These are phyloP conservation scores for Thraustochytrium sp. DNA, from an alignment of 352 stramenopile species.

Conservation along the genomic window DNA sequence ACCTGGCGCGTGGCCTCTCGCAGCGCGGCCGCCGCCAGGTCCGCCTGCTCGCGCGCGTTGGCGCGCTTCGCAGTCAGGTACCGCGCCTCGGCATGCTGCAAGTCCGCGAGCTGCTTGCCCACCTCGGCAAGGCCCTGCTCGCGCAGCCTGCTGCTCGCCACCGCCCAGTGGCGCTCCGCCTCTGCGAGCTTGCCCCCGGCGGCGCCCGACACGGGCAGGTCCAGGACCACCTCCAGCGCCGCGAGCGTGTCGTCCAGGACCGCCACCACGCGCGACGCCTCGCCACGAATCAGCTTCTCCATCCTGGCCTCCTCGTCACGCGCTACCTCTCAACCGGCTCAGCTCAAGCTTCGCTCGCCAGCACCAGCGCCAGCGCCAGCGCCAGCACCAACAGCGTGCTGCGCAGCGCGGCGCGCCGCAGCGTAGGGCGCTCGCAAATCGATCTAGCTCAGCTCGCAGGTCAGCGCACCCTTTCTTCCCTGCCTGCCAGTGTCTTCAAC, in stretches of 20 bases:
- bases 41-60: background rate
- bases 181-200: background rate
- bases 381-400: too few relatives aligned
- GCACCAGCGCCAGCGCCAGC: too few relatives aligned
- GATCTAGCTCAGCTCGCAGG: too few relatives aligned
- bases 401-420: too few relatives aligned
- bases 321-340: too few relatives aligned
- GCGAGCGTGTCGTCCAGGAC: background rate
- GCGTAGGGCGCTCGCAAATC: too few relatives aligned
- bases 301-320: background rate
- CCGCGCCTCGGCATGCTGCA: constrained; percentile 8
- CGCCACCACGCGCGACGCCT: constrained; percentile 26
- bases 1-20: constrained; percentile 13
- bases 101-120: background rate
- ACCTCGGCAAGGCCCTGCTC: background rate
- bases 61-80: constrained; percentile 8
- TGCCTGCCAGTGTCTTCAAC: too few relatives aligned
- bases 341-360: too few relatives aligned
- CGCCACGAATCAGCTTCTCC: constrained; percentile 36
- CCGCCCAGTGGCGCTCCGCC: background rate
- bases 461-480: too few relatives aligned
- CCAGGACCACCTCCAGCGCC: background rate
- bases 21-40: background rate
- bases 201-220: background rate
- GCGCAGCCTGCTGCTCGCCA: background rate